Evolutionary conservation across 2,329 filamentous ascomycete genomes (phyloP), one percentile per base, ranked within the genome.

Genomic region (Thyridium curvatum): DNA sequence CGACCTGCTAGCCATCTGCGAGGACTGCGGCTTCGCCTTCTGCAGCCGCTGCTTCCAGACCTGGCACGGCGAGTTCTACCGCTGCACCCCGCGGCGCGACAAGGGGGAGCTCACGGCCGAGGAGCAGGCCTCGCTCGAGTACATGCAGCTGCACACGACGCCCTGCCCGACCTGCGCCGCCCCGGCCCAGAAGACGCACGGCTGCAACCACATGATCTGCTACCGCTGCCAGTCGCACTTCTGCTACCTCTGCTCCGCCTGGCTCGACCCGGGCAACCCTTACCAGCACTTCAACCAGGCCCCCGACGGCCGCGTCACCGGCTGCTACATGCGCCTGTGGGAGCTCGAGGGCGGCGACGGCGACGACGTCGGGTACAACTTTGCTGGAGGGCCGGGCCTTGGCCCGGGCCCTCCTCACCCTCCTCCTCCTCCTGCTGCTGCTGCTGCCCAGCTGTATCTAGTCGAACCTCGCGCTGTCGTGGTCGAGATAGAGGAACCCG

Each of bases 181-280:
- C 1, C 87, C 87, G 0, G 84, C 83, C 16, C 87, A 95, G 58
- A 98, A 98, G 69, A 87, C 84, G 2, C 81, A 86, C 54, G 93
- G 93, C 30, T 98, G 93, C 70, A 96, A 96, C 61, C 90, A 96
- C 62, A 97, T 97, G 89, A 86, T 83, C 36, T 96, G 91, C 63
- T 87, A 84, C 59, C 82, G 86, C 46, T 98, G 93, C 67, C 73
- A 83, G 37, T 85, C 87, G 3, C 91, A 97, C 60, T 97, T 96
- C 58, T 98, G 93, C 66, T 97, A 97, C 51, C 74, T 97, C 2
- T 97, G 93, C 56, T 84, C 84, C 1, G 74, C 81, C n/a, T 97
- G 87, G 85, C 72, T 98, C 32, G 75, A 83, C 40, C 78, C 85
- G 0, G 70, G 66, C 14, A 93, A 95, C 50, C 90, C 90, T 1